A percentile compares a stretch with the other conserved stretches of the same genome.
phyloP scores from a whole-genome alignment of 164 flowering plant genomes.

The Amborella trichopoda region DNA sequence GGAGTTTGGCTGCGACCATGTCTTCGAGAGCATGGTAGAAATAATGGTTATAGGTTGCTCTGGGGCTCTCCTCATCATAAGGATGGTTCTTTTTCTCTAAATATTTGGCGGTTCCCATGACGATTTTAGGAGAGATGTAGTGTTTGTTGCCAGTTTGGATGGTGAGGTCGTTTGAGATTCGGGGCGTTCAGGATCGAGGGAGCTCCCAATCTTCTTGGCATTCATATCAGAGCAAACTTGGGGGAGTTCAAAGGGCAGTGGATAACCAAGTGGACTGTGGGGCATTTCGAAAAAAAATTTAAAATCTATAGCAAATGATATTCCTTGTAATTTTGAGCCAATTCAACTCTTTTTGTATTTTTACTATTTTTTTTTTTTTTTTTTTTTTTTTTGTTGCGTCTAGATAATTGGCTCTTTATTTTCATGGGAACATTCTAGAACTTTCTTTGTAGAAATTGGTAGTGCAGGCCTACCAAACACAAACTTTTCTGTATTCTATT shows the following conservation, averaged over 20 bases:
- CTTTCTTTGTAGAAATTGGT: too few species aligned
- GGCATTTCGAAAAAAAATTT: conserved; percentile 48
- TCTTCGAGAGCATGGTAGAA: conserved; percentile 77
- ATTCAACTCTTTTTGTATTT: neutral
- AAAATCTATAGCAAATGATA: conserved; percentile 17
- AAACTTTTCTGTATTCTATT: too few species aligned
- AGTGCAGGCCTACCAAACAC: too few species aligned
- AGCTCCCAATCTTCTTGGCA: conserved; percentile 59
- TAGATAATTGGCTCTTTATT: too few species aligned
- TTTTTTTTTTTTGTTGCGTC: too few species aligned
- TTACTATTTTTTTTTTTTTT: too few species aligned
- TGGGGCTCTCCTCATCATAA: conserved; percentile 54
- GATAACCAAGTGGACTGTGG: conserved; percentile 85
- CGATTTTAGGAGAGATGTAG: conserved; percentile 24
- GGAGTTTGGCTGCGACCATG: conserved; percentile 38
- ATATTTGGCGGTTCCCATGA: neutral
- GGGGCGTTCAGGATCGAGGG: conserved; percentile 34
- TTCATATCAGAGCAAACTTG: conserved; percentile 54
- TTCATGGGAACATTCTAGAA: too few species aligned
- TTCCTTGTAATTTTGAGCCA: neutral
- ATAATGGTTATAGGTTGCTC: conserved; percentile 22
- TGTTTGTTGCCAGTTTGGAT: conserved; percentile 86
- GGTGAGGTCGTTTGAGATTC: conserved; percentile 51
- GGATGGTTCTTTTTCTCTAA: neutral
- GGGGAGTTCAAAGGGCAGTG: conserved; percentile 34